These are phyloP conservation scores for Colletotrichum noveboracense DNA, from an alignment of 2,329 filamentous ascomycete species.

Conservation along the genomic window DNA sequence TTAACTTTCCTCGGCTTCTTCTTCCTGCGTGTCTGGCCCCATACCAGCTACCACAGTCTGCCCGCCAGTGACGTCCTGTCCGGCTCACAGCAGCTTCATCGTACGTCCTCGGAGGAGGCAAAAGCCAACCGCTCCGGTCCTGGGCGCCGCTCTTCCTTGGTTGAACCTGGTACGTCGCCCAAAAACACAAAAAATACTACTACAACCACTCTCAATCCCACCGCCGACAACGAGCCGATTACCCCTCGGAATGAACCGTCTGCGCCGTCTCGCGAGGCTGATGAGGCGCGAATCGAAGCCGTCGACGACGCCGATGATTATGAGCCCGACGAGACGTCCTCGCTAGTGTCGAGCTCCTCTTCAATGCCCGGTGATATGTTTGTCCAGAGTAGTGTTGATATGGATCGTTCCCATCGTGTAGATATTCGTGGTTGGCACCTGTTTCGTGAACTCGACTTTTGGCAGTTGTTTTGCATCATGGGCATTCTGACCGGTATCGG, in stretches of 20 bases:
- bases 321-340: slow-evolving; percentile 76
- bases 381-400: slow-evolving; percentile 68
- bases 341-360: slow-evolving; percentile 73
- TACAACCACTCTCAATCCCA: slow-evolving; percentile 30
- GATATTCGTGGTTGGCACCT: slow-evolving; percentile 88
- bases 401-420: slow-evolving; percentile 78
- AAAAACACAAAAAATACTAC: slow-evolving; percentile 30
- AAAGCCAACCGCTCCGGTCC: slow-evolving; percentile 45
- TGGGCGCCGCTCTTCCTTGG: slow-evolving; percentile 38
- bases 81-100: slow-evolving; percentile 40
- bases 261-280: slow-evolving; percentile 16
- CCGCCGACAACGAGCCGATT: slow-evolving; percentile 18
- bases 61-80: slow-evolving; percentile 36
- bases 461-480: slow-evolving; percentile 88
- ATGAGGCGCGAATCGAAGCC: slow-evolving; percentile 31
- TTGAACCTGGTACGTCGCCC: slow-evolving; percentile 71
- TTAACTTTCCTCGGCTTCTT: slow-evolving; percentile 81
- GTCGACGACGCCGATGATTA: slow-evolving; percentile 27
- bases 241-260: background rate
- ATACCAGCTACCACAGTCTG: slow-evolving; percentile 63
- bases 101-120: slow-evolving; percentile 46
- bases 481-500: slow-evolving; percentile 91
- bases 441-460: slow-evolving; percentile 78
- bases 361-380: slow-evolving; percentile 56
- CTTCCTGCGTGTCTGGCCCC: slow-evolving; percentile 79